Percentiles rank a stretch among this genome's conserved stretches.
phyloP scores from a whole-genome alignment of 768 basidiomycete species.

The Mrakia blollopis region DNA sequence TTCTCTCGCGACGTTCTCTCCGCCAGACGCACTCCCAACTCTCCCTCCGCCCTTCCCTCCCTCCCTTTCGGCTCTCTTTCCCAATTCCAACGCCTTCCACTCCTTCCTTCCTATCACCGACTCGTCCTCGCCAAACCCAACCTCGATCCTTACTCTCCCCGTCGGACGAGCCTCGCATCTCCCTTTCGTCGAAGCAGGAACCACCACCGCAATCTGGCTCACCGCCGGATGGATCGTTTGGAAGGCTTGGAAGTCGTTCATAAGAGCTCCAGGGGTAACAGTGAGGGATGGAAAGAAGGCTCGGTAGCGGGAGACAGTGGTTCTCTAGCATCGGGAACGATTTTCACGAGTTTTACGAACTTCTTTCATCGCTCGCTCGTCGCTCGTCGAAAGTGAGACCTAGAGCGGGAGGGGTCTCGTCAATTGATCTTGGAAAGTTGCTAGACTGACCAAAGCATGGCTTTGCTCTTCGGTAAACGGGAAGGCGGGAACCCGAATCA shows the following conservation, averaged over 20 bases:
- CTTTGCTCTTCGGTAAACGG: too few species aligned
- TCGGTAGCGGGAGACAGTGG: too few species aligned
- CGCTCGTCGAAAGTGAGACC: too few species aligned
- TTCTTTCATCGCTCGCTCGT: too few species aligned
- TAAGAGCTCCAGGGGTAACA: neutral
- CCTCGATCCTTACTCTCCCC: neutral
- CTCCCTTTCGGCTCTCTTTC: neutral
- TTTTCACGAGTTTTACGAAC: too few species aligned
- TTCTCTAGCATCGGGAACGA: too few species aligned
- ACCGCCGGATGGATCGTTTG: neutral
- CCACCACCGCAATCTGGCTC: neutral
- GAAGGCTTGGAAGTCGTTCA: neutral
- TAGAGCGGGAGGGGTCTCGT: too few species aligned
- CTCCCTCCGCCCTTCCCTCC: neutral
- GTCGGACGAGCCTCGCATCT: slow-evolving; percentile 18
- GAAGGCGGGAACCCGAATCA: too few species aligned
- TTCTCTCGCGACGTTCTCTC: neutral
- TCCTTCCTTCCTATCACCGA: neutral
- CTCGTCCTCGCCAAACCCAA: neutral
- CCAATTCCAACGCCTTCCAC: neutral
- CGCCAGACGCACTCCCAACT: neutral
- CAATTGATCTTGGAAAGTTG: too few species aligned
- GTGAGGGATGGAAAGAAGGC: too few species aligned
- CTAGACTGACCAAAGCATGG: too few species aligned
- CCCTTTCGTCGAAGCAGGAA: slow-evolving; percentile 9